phyloP scores from a whole-genome alignment of 1,284 basidiomycete species.

The Fomitiporia mediterranea region DNA sequence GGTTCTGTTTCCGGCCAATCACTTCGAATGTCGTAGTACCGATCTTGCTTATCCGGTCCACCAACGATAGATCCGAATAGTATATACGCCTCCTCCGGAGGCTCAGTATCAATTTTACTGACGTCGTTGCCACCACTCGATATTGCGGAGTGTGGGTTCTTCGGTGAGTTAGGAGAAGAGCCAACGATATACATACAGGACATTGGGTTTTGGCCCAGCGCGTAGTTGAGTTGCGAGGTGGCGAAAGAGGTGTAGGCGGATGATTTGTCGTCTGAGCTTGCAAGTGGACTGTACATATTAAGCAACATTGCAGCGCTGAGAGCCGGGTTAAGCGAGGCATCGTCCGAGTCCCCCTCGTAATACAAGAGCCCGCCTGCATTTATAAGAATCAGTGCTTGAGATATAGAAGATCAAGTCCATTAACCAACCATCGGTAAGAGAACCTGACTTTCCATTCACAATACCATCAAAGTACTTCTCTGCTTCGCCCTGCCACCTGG shows the following conservation, averaged over 20 bases:
- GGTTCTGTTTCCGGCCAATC: conserved; percentile 81
- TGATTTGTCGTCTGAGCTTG: conserved; percentile 56
- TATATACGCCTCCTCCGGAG: conserved; percentile 65
- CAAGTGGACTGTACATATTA: conserved; percentile 69
- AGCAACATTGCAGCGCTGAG: conserved; percentile 83
- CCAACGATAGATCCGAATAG: conserved; percentile 87
- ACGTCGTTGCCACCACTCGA: conserved; percentile 76
- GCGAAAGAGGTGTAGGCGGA: conserved; percentile 67
- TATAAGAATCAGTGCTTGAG: conserved; percentile 8
- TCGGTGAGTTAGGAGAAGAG: conserved; percentile 82
- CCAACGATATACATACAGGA: conserved; percentile 80
- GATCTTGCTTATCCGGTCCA: conserved; percentile 74
- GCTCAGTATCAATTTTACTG: conserved; percentile 65
- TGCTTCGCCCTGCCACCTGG: conserved; percentile 64
- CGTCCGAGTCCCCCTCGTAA: conserved; percentile 76
- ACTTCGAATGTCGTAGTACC: conserved; percentile 78
- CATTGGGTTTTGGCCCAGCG: conserved; percentile 85
- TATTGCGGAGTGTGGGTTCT: conserved; percentile 84
- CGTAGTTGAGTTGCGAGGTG: conserved; percentile 74
- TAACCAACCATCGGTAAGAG: conserved; percentile 47
- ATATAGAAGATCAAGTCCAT: conserved; percentile 12
- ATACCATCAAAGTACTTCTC: conserved; percentile 78
- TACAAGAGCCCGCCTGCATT: conserved; percentile 69
- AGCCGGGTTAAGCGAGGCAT: conserved; percentile 79
- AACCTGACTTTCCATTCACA: conserved; percentile 51